Conservation (phyloP, 306 rosid species). For the Benincasa hispida region DNA sequence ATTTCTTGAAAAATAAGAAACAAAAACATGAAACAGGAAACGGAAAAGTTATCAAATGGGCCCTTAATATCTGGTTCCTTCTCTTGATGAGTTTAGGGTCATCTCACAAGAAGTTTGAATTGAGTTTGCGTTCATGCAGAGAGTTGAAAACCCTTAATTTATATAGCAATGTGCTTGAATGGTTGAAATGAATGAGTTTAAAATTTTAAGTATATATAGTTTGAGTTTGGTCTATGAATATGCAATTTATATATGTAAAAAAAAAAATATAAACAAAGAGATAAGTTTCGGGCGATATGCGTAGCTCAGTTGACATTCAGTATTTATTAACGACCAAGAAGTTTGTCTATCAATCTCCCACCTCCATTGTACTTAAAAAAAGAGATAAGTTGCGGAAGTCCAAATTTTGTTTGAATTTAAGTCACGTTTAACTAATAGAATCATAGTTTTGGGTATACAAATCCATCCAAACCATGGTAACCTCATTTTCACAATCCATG, state of each 20-base stretch:
- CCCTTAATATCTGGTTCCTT: background rate
- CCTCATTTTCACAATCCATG: background rate
- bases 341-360: too few relatives aligned
- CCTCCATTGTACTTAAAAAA: too few relatives aligned
- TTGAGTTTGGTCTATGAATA: background rate
- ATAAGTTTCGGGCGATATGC: too few relatives aligned
- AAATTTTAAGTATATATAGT: background rate
- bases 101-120: background rate
- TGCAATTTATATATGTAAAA: background rate
- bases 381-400: background rate
- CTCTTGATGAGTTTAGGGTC: background rate
- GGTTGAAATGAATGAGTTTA: background rate
- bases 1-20: too few relatives aligned
- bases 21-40: too few relatives aligned
- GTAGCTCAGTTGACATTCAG: too few relatives aligned
- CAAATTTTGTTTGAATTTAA: background rate
- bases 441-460: background rate
- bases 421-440: background rate
- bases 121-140: background rate
- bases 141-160: background rate
- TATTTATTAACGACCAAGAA: too few relatives aligned
- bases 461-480: background rate
- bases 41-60: too few relatives aligned
- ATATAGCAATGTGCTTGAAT: background rate
- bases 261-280: background rate